A percentile compares a stretch with the other conserved stretches of the same genome.
Evolutionary conservation across 1,284 basidiomycete species (phyloP).

Genomic region (Vanrija pseudolonga): DNA sequence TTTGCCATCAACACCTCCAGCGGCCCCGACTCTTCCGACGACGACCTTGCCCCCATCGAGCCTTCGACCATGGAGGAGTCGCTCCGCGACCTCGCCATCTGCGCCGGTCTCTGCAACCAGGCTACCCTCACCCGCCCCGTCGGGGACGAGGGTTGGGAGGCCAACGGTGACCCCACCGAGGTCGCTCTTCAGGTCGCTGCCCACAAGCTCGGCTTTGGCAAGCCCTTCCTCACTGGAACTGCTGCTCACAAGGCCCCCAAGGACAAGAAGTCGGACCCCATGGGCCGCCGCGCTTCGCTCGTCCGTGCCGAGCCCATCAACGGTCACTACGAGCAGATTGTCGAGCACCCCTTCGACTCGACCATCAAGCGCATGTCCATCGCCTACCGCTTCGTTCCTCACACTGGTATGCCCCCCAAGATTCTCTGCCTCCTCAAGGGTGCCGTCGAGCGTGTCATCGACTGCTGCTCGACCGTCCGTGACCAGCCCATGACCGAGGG

Average conservation of each 20-base stretch:
- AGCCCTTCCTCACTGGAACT: constrained; percentile 45
- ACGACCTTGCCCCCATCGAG: constrained; percentile 29
- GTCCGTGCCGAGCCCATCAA: not conserved
- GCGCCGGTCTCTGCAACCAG: constrained; percentile 53
- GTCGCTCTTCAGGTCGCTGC: constrained; percentile 64
- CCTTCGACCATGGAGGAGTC: constrained; percentile 9
- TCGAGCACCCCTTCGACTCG: constrained; percentile 61
- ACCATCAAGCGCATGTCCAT: constrained; percentile 63
- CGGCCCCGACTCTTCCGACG: constrained; percentile 14
- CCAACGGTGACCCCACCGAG: constrained; percentile 67
- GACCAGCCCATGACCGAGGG: constrained; percentile 26
- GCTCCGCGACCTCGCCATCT: constrained; percentile 49
- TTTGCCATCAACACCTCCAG: constrained; percentile 22
- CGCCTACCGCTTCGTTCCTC: constrained; percentile 44
- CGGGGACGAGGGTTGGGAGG: constrained; percentile 57
- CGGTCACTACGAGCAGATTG: constrained; percentile 47
- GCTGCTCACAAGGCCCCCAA: constrained; percentile 2
- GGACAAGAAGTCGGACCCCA: constrained; percentile 2
- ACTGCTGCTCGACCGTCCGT: constrained; percentile 52
- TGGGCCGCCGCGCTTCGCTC: not conserved
- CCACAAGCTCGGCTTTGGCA: constrained; percentile 52
- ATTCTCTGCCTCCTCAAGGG: constrained; percentile 56
- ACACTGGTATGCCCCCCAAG: constrained; percentile 5
- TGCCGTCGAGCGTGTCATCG: constrained; percentile 62
- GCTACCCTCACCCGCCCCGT: constrained; percentile 48